Evolutionary conservation across 306 rosid genomes (phyloP).

Genomic region (Castanea mollissima): DNA sequence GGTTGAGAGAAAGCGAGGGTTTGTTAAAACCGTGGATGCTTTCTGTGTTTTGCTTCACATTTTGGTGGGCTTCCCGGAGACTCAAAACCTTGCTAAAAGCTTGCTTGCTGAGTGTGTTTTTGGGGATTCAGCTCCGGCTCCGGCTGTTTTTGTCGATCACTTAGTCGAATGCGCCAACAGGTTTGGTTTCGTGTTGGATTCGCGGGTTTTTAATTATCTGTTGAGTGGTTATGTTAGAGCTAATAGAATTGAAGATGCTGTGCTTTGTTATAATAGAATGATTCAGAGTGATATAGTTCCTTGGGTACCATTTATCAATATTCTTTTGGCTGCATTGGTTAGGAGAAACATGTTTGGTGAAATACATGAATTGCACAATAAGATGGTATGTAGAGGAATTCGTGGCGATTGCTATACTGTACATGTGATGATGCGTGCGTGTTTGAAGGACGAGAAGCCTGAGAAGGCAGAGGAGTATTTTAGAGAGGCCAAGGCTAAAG

Average conservation of each 20-base stretch:
- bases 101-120: slow-evolving; percentile 42
- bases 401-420: slow-evolving; percentile 48
- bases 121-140: slow-evolving; percentile 36
- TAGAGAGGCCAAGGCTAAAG: slow-evolving; percentile 35
- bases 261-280: slow-evolving; percentile 50
- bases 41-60: slow-evolving; percentile 59
- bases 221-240: slow-evolving; percentile 61
- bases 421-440: slow-evolving; percentile 48
- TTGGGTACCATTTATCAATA: slow-evolving; percentile 42
- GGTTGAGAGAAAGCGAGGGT: slow-evolving; percentile 34
- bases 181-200: slow-evolving; percentile 37
- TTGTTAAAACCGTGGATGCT: slow-evolving; percentile 34
- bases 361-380: slow-evolving; percentile 37
- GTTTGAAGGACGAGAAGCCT: slow-evolving; percentile 43
- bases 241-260: slow-evolving; percentile 44
- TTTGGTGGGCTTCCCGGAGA: slow-evolving; percentile 25
- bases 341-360: slow-evolving; percentile 43
- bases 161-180: slow-evolving; percentile 42
- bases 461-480: slow-evolving; percentile 52
- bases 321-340: slow-evolving; percentile 54
- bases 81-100: slow-evolving; percentile 10
- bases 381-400: slow-evolving; percentile 45
- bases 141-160: slow-evolving; percentile 26
- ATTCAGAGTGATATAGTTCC: slow-evolving; percentile 40
- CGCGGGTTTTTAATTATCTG: slow-evolving; percentile 49